These are phyloP conservation scores for Claviceps sp. DNA, from an alignment of 2,329 filamentous ascomycete genomes.

Conservation along the genomic window DNA sequence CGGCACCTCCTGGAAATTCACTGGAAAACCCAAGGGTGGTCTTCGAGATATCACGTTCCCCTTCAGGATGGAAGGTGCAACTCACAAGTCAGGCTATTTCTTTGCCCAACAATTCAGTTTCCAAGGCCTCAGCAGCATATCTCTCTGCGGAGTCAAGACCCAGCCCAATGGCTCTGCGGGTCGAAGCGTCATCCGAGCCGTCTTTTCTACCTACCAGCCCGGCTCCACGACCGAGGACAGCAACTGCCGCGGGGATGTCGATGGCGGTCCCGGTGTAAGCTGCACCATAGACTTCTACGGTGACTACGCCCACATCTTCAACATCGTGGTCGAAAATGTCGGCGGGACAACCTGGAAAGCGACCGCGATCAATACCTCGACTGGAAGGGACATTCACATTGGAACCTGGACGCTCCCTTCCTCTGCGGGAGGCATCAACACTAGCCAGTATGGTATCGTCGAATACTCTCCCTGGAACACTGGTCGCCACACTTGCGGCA, in stretches of 20 bases:
- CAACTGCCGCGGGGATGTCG: not conserved
- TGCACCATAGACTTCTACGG: not conserved
- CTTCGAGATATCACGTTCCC: conserved; percentile 9
- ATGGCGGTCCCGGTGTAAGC: not conserved
- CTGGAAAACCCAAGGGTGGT: not conserved
- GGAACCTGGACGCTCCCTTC: not conserved
- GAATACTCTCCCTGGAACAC: not conserved
- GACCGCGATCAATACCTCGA: not conserved
- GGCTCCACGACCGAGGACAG: not conserved
- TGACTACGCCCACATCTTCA: not conserved
- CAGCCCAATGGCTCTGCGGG: not conserved
- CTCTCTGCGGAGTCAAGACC: not conserved
- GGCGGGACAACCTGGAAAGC: not conserved
- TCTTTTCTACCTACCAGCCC: not conserved
- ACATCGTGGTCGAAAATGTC: not conserved
- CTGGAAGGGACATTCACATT: not conserved
- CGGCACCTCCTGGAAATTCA: not conserved
- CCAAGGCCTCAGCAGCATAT: not conserved
- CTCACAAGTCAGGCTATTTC: conserved; percentile 10
- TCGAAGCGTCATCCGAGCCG: not conserved
- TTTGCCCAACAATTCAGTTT: conserved; percentile 13
- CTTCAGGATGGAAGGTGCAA: conserved; percentile 9
- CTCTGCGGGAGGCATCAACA: not conserved
- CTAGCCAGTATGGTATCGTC: not conserved
- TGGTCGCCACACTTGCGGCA: not conserved